These are phyloP conservation scores for Lepidium africanum DNA, from an alignment of 345 rosid species.

Conservation along the genomic window DNA sequence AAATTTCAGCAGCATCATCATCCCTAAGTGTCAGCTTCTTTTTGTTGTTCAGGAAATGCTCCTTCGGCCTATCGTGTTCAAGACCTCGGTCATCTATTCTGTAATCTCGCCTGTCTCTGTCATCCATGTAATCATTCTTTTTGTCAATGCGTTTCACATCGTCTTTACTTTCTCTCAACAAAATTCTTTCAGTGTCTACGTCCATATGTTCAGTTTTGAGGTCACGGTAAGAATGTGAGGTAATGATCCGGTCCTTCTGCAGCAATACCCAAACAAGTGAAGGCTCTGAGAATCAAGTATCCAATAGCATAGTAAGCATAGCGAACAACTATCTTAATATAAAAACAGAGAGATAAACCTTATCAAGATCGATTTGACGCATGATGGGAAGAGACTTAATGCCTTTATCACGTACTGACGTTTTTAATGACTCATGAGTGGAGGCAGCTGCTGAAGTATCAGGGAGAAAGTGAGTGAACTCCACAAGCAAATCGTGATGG, in stretches of 20 bases:
- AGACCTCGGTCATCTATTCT: no score
- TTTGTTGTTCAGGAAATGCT: constrained; percentile 47
- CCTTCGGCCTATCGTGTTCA: constrained; percentile 38
- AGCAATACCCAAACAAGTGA: not conserved
- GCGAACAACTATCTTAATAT: no score
- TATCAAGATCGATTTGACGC: no score
- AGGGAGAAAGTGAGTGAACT: constrained; percentile 79
- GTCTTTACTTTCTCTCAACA: constrained; percentile 30
- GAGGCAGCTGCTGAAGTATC: constrained; percentile 51
- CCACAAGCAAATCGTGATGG: constrained; percentile 71
- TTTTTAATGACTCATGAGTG: not conserved
- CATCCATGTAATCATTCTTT: no score
- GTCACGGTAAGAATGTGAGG: constrained; percentile 45
- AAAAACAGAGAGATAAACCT: no score
- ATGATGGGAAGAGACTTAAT: not conserved
- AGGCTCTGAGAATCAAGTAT: no score
- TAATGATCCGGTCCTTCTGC: constrained; percentile 59
- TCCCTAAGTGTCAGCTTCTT: constrained; percentile 30
- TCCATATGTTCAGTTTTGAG: constrained; percentile 50
- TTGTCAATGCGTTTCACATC: no score
- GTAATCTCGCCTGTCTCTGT: no score
- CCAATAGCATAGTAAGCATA: no score
- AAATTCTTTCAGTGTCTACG: constrained; percentile 40
- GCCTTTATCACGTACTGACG: constrained; percentile 40
- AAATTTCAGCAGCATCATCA: constrained; percentile 42